phyloP scores from a whole-genome alignment of 2,329 filamentous ascomycete species.

The Hirsutella rhossiliensis region DNA sequence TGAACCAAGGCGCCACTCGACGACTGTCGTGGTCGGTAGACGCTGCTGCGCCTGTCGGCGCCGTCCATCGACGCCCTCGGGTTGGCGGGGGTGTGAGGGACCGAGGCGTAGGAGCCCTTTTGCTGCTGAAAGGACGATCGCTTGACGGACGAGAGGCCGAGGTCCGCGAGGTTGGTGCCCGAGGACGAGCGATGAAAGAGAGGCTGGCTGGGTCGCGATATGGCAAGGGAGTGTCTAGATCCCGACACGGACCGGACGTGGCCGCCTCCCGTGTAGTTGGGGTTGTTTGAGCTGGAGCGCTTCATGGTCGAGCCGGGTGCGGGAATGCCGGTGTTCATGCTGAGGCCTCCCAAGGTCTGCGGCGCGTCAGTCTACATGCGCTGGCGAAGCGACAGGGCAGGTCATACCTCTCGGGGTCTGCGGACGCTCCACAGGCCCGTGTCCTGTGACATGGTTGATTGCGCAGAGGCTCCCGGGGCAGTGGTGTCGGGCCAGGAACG shows the following conservation, averaged over 20 bases:
- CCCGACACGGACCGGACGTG: slow-evolving; percentile 76
- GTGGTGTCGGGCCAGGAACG: no score
- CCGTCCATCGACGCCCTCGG: slow-evolving; percentile 31
- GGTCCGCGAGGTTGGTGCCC: slow-evolving; percentile 65
- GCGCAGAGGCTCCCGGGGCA: not conserved
- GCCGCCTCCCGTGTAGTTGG: slow-evolving; percentile 46
- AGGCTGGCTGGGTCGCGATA: slow-evolving; percentile 73
- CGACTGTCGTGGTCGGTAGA: slow-evolving; percentile 61
- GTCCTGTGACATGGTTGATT: slow-evolving; percentile 64
- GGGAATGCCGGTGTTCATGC: slow-evolving; percentile 72
- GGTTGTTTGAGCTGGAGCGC: slow-evolving; percentile 69
- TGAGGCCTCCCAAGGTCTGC: slow-evolving; percentile 78
- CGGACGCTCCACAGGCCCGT: slow-evolving; percentile 83
- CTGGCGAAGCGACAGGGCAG: slow-evolving; percentile 7
- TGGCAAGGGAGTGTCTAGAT: slow-evolving; percentile 74
- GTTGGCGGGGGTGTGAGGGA: slow-evolving; percentile 39
- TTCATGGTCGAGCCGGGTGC: slow-evolving; percentile 92
- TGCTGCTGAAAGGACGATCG: slow-evolving; percentile 69
- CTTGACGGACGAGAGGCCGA: slow-evolving; percentile 73
- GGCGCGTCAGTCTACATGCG: slow-evolving; percentile 8
- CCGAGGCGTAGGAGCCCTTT: slow-evolving; percentile 34
- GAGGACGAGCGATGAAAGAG: slow-evolving; percentile 78
- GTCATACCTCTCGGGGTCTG: slow-evolving; percentile 73
- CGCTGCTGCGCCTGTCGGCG: slow-evolving; percentile 65
- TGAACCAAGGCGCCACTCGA: slow-evolving; percentile 47